Percentiles rank a stretch among this genome's conserved stretches.
phyloP scores from a whole-genome alignment of 2,329 filamentous ascomycete genomes.

The Apiospora rasikravindrae region DNA sequence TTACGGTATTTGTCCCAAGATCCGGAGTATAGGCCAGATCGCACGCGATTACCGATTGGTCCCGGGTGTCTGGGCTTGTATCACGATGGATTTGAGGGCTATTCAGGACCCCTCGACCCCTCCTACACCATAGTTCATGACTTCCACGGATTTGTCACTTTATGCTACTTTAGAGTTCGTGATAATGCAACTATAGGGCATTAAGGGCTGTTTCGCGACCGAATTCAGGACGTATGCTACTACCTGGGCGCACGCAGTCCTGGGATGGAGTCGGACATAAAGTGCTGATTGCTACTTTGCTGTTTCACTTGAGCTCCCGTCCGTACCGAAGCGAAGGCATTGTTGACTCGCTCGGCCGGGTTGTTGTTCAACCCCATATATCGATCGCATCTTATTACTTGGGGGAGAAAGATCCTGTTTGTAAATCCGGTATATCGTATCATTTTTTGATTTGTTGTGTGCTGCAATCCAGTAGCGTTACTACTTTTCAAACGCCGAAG shows the following conservation, averaged over 20 bases:
- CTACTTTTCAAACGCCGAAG: constrained; percentile 15
- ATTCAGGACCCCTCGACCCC: no score
- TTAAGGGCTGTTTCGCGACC: not conserved
- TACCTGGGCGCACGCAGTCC: not conserved
- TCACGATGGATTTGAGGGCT: not conserved
- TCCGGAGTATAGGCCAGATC: not conserved
- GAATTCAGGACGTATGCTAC: not conserved
- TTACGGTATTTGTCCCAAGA: not conserved
- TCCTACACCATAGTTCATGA: not conserved
- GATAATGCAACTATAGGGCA: not conserved
- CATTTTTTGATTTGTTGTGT: not conserved
- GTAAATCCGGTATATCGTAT: not conserved
- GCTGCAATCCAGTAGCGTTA: not conserved
- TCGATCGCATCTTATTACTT: not conserved
- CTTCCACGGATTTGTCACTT: not conserved
- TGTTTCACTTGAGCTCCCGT: constrained; percentile 12
- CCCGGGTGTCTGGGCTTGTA: constrained; percentile 11
- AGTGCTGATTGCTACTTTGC: not conserved
- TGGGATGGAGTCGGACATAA: not conserved
- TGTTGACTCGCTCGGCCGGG: constrained; percentile 12
- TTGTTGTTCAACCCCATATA: not conserved
- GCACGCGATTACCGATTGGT: constrained; percentile 7
- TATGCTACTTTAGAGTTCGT: not conserved
- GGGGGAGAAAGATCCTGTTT: not conserved
- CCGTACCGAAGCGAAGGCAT: not conserved